These are phyloP conservation scores for Aspergillus sclerotiicarbonarius DNA, from an alignment of 495 filamentous ascomycete species.

Conservation along the genomic window DNA sequence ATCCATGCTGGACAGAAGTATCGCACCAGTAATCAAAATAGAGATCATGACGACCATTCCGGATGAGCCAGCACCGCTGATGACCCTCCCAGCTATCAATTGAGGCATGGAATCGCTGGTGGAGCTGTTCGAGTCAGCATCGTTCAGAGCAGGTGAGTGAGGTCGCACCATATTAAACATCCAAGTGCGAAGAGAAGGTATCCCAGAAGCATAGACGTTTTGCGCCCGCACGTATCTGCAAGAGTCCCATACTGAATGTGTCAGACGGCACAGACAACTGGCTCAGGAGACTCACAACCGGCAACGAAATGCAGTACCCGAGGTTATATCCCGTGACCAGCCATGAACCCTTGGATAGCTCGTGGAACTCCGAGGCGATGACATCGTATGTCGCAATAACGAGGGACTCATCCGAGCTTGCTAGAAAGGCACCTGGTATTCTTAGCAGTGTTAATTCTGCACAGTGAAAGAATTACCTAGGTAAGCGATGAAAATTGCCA, in stretches of 20 bases:
- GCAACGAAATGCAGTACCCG: conserved; percentile 10
- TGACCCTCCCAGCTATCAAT: conserved; percentile 2
- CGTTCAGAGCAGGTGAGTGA: not conserved
- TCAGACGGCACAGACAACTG: not conserved
- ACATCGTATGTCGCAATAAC: conserved; percentile 6
- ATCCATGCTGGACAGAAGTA: not conserved
- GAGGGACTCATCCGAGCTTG: conserved; percentile 9
- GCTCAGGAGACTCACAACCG: conserved; percentile 4
- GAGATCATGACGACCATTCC: conserved; percentile 2
- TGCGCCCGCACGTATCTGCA: conserved; percentile 4
- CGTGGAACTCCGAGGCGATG: conserved; percentile 10
- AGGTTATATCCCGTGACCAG: conserved; percentile 12
- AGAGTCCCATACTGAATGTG: conserved; percentile 3
- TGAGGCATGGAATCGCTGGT: not conserved
- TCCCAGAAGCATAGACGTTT: not conserved
- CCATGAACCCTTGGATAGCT: not conserved
- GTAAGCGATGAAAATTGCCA: conserved; percentile 5
- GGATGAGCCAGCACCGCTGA: not conserved
- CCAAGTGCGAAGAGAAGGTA: conserved; percentile 8
- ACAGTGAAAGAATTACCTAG: not conserved
- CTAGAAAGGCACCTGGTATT: conserved; percentile 7
- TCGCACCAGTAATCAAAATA: conserved; percentile 5
- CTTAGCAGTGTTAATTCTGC: not conserved
- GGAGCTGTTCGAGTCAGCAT: not conserved
- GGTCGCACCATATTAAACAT: conserved; percentile 3